Percentiles rank a stretch among this genome's conserved stretches.
Conservation (phyloP, 208 protist genomes). For the Trypanosoma theileri region DNA sequence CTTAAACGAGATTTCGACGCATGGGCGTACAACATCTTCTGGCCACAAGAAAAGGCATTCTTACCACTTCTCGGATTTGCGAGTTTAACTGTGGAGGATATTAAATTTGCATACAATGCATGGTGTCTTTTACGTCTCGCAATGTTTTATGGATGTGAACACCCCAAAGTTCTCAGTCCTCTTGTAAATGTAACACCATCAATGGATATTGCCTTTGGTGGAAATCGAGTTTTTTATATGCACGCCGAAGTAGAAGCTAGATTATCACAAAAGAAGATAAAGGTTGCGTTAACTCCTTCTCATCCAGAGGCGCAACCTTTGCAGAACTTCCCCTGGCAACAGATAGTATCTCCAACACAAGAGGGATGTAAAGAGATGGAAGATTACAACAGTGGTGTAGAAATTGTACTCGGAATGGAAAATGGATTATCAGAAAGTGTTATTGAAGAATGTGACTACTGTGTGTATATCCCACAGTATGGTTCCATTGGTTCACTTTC, state of each 20-base stretch:
- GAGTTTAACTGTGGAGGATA: constrained; percentile 69
- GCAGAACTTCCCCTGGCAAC: constrained; percentile 46
- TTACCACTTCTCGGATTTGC: constrained; percentile 42
- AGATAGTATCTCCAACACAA: neutral
- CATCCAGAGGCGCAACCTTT: constrained; percentile 46
- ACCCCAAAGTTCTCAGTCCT: constrained; percentile 66
- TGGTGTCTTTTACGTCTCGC: constrained; percentile 73
- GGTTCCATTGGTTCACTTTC: constrained; percentile 82
- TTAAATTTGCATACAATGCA: constrained; percentile 89
- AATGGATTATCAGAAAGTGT: constrained; percentile 65
- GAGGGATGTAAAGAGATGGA: neutral
- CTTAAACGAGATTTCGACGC: constrained; percentile 73
- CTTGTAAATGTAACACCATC: constrained; percentile 58
- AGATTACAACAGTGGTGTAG: constrained; percentile 23
- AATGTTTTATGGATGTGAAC: constrained; percentile 67
- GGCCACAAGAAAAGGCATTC: constrained; percentile 35
- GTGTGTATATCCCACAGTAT: constrained; percentile 82
- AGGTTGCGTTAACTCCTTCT: constrained; percentile 69
- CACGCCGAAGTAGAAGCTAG: constrained; percentile 36
- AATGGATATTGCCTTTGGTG: constrained; percentile 63
- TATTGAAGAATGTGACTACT: constrained; percentile 44
- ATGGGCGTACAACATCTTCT: constrained; percentile 75
- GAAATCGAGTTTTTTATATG: constrained; percentile 79
- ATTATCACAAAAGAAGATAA: constrained; percentile 26
- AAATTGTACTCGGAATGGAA: constrained; percentile 84